Conservation (phyloP, 1,284 basidiomycete species). For the Pascua sp. region DNA sequence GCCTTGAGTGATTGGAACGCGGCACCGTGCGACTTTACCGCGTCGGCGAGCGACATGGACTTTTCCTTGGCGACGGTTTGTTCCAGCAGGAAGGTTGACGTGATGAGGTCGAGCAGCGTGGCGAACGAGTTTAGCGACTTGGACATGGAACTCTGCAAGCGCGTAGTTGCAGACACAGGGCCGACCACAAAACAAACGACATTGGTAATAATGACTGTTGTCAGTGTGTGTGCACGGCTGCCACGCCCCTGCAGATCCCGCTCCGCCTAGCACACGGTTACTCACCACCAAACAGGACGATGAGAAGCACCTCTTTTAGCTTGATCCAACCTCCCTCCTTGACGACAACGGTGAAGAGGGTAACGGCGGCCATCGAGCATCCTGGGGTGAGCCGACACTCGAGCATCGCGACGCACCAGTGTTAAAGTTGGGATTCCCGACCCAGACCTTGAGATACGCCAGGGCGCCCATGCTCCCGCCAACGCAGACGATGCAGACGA, state of each 20-base stretch:
- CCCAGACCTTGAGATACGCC: constrained; percentile 74
- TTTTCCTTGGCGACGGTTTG: constrained; percentile 30
- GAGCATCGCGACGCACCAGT: constrained; percentile 58
- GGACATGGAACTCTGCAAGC: constrained; percentile 74
- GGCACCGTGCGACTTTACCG: constrained; percentile 74
- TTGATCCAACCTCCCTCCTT: constrained; percentile 82
- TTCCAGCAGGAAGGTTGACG: constrained; percentile 77
- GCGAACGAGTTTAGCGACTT: constrained; percentile 81
- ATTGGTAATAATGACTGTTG: constrained; percentile 65
- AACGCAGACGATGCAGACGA: constrained; percentile 70
- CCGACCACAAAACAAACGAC: constrained; percentile 77
- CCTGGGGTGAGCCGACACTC: constrained; percentile 53
- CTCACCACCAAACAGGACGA: constrained; percentile 66
- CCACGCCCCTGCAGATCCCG: too few species aligned
- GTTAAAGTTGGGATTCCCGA: constrained; percentile 84
- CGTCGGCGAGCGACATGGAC: constrained; percentile 62
- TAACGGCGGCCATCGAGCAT: constrained; percentile 85
- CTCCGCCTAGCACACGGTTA: not conserved
- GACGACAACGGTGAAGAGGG: constrained; percentile 78
- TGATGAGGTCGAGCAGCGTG: constrained; percentile 74
- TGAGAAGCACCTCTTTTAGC: constrained; percentile 68
- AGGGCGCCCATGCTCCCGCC: constrained; percentile 75
- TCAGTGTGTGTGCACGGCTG: not conserved
- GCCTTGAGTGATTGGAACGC: constrained; percentile 84
- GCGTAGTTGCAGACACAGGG: constrained; percentile 76